Base-by-base conservation (phyloP, 2,329 filamentous ascomycete species). In the Cephalotrichum gorgonifer region DNA sequence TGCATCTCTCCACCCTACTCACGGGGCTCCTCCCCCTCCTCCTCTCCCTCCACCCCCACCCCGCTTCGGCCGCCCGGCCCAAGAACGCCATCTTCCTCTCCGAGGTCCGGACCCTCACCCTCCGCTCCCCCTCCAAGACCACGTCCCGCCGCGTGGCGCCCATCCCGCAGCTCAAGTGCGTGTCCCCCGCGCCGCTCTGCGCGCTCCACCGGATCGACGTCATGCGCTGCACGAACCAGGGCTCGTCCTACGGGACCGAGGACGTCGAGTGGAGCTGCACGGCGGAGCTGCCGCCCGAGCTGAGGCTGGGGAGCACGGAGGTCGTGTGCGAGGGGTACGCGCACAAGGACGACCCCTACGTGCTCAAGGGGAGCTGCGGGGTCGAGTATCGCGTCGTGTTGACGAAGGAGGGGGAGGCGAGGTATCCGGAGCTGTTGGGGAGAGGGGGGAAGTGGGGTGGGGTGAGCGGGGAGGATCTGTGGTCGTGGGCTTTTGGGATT, bases 211-310 rank as follows among this genome's bases (percentile, higher is more conserved):
- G 14, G 11, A 69, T 95, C 53, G 86, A 94, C 56, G 71, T 85
- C 12, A 87, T 97, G 84, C 87, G 88, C 59, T 98, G 91, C 75
- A 84, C 77, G 53, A 97, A 97, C 69, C 76, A 85, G 52, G 93
- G 91, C 52, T 72, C 79, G 27, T 85, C 85, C 52, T 96, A 96
- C 70, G 79, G 81, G 54, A 63, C 71, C 41, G 82, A 93, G 65
- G 86, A 95, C 62, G 76, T 96, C 33, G 84, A 95, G 67, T 98
- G 91, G 91, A 87, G 86, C 26, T 98, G 91, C 67, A 80, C 79
- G 5, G 79, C 81, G 0, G 64, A 68, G 2, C 64, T 85, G 15
- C 81, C 81, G 1, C 68, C 73, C 22, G 76, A 82, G 58, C 73
- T 85, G 54, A 78, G 77, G 65, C 79, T 97, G 26, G 90, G 88